Evolutionary conservation across 1,284 basidiomycete species (phyloP).

Genomic region (Dichomitus squalens): DNA sequence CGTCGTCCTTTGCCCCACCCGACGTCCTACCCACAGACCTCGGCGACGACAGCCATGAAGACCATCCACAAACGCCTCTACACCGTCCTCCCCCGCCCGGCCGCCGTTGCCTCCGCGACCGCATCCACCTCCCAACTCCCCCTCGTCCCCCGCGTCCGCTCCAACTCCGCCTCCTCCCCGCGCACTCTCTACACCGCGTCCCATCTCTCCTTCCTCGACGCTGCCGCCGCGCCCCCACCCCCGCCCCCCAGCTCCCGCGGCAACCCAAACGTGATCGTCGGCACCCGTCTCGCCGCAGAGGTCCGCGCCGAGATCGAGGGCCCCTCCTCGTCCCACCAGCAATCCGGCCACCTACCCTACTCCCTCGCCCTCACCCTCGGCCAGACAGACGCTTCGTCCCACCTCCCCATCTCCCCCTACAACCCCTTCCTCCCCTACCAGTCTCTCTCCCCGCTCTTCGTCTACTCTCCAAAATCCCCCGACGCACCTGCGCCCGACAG

Average conservation of each 20-base stretch:
- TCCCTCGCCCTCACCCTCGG: constrained; percentile 50
- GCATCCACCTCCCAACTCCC: constrained; percentile 32
- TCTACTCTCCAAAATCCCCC: constrained; percentile 32
- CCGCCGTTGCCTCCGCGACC: constrained; percentile 19
- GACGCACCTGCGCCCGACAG: constrained; percentile 23
- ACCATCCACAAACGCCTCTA: constrained; percentile 56
- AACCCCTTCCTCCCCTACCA: constrained; percentile 45
- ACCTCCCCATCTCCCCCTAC: constrained; percentile 31
- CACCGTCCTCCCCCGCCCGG: constrained; percentile 45
- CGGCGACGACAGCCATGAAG: constrained; percentile 41
- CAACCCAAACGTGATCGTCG: constrained; percentile 43
- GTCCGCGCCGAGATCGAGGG: constrained; percentile 46
- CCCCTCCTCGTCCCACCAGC: constrained; percentile 30
- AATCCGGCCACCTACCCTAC: constrained; percentile 34
- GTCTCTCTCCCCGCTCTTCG: constrained; percentile 37
- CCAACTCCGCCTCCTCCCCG: constrained; percentile 44
- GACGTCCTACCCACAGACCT: constrained; percentile 1
- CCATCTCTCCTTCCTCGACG: constrained; percentile 51
- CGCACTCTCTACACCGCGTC: constrained; percentile 45
- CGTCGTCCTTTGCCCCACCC: neutral
- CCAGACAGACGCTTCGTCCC: constrained; percentile 37
- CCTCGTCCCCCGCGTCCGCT: constrained; percentile 46
- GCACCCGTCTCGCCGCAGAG: constrained; percentile 50
- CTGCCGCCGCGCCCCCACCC: constrained; percentile 39
- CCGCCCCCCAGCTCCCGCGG: constrained; percentile 42